Base-by-base conservation (phyloP, 306 rosid species). In the Trifolium pratense region DNA sequence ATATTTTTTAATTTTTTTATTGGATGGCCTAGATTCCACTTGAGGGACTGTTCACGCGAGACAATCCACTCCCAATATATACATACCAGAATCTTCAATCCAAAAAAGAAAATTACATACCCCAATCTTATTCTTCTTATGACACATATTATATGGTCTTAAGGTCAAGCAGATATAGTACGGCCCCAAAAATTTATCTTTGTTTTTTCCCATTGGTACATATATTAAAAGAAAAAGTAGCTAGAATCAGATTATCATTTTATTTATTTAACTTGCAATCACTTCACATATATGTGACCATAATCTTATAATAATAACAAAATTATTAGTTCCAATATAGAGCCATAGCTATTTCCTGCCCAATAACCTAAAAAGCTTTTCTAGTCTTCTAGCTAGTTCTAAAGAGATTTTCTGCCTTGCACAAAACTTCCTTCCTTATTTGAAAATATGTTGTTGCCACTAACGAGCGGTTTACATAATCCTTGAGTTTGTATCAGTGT, bases 261-360 rank as follows among this genome's bases (percentile, higher is more conserved):
- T n/a, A 40, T 69, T 52, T 25, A 40, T 70, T 53, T 56, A 75
- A 20, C 48, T 65, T 48, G 75, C 81, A 66, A 60, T 72, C 63
- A 73, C 79, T 51, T 59, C 48, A 55, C 75, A 9, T 40, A 21
- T 52, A 61, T 43, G 67, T 75, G 77, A 21, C 56, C 37, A 42
- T 29, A 68, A 60, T 21, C 55, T 16, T 55, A 20, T 26, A 29
- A 34, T 49, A 36, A 48, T 20, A 31, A 15, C 2, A 26, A 58
- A 5, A 15, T 26, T 12, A 21, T 5, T 21, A 10, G 16, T 11
- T 51, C 23, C 57, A 51, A 51, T 17, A 6, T 23, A 20, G 14
- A 15, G 14, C 1, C 4, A 56, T 51, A n/a, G n/a, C n/a, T n/a
- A n/a, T n/a, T n/a, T n/a, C n/a, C n/a, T n/a, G n/a, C n/a, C n/a